A percentile compares a stretch with the other conserved stretches of the same genome.
Conservation (phyloP, 2,329 filamentous ascomycete species). For the Aspergillus sojae region DNA sequence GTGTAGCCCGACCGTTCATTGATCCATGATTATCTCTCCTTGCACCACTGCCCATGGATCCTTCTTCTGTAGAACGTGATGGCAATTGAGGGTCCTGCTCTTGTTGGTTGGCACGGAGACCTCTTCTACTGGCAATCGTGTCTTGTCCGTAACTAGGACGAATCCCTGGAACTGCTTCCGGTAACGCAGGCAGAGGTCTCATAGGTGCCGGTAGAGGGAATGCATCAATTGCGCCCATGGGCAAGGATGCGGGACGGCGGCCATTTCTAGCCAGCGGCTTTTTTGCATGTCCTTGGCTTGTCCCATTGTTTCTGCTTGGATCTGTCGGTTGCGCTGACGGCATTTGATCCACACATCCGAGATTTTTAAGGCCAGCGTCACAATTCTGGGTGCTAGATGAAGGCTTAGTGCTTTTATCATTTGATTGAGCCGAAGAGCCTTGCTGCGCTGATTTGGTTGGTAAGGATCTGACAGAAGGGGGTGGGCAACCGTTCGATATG, state of each 20-base stretch:
- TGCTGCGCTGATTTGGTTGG: conserved; percentile 4
- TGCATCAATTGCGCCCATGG: conserved; percentile 31
- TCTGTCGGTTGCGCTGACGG: neutral
- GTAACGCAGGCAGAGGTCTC: conserved; percentile 37
- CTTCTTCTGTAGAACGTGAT: neutral
- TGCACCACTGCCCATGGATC: neutral
- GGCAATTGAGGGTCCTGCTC: neutral
- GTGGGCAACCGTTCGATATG: conserved; percentile 21
- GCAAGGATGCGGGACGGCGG: conserved; percentile 27
- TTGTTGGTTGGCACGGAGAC: neutral
- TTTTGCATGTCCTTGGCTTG: conserved; percentile 6
- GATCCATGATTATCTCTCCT: neutral
- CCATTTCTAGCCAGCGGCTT: conserved; percentile 12
- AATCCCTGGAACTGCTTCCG: conserved; percentile 20
- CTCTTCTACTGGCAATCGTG: neutral
- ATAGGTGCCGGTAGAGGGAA: conserved; percentile 41
- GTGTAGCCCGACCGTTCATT: neutral
- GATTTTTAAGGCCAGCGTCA: conserved; percentile 1
- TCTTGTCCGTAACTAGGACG: conserved; percentile 13
- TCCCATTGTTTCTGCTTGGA: neutral
- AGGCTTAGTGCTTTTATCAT: neutral
- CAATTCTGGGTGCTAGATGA: conserved; percentile 1
- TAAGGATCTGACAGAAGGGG: conserved; percentile 14
- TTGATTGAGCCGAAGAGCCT: neutral
- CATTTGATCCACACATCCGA: neutral